phyloP scores from a whole-genome alignment of 768 basidiomycete genomes.

The Coprinopsis strossmayeri region DNA sequence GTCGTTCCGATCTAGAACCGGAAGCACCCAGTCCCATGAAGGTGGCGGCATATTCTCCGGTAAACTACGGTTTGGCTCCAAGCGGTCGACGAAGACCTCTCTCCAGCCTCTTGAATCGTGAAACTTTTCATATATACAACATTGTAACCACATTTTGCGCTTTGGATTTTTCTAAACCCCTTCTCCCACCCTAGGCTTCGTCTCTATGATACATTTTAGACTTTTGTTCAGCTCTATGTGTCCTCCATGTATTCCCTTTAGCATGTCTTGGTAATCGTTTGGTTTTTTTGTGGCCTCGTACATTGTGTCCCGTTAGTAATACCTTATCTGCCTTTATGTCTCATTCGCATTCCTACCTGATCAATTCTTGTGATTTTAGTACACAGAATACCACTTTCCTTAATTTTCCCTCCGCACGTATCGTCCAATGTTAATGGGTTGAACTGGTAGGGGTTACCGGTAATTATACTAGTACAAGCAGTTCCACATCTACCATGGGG shows the following conservation, averaged over 20 bases:
- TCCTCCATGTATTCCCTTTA: neutral
- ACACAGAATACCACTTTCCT: constrained; percentile 20
- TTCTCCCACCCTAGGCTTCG: neutral
- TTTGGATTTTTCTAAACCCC: neutral
- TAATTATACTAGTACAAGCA: no score
- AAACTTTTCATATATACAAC: neutral
- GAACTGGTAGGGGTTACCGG: no score
- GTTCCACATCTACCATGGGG: constrained; percentile 41
- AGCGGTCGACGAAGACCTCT: constrained; percentile 45
- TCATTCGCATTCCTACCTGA: constrained; percentile 13
- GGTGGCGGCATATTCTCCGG: constrained; percentile 59
- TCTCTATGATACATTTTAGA: neutral
- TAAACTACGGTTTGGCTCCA: constrained; percentile 70
- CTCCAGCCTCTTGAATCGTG: constrained; percentile 19
- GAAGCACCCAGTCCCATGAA: constrained; percentile 70
- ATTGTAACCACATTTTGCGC: neutral
- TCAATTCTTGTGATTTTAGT: constrained; percentile 8
- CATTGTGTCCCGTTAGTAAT: constrained; percentile 11
- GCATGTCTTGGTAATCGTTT: constrained; percentile 4
- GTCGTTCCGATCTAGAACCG: constrained; percentile 78
- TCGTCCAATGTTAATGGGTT: no score
- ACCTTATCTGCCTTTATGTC: constrained; percentile 14
- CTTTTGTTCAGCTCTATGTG: neutral
- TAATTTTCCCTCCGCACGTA: constrained; percentile 2
- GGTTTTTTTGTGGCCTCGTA: constrained; percentile 5